Evolutionary conservation across 2,329 filamentous ascomycete species (phyloP).

Genomic region (Fusarium mundagurra): DNA sequence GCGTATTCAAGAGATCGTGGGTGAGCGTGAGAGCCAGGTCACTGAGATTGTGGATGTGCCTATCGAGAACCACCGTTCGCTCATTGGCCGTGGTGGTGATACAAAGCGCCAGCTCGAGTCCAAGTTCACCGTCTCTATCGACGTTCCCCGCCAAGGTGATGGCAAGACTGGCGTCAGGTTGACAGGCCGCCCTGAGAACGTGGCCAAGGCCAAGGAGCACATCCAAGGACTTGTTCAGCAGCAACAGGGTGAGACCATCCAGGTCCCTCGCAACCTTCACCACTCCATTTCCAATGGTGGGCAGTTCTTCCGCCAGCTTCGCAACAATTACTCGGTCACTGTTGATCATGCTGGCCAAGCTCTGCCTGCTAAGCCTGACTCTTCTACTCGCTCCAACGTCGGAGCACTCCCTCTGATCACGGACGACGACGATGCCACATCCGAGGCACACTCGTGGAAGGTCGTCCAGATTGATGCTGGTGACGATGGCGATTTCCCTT

Average conservation of each 20-base stretch:
- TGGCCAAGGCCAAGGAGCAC: conserved; percentile 87
- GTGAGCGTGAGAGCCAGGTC: conserved; percentile 84
- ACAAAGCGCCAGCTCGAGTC: conserved; percentile 85
- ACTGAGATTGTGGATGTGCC: conserved; percentile 84
- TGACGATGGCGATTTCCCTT: conserved; percentile 82
- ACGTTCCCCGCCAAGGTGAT: conserved; percentile 90
- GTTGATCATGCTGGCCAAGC: conserved; percentile 89
- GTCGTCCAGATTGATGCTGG: conserved; percentile 71
- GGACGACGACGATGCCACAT: conserved; percentile 74
- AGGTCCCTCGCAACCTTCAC: conserved; percentile 84
- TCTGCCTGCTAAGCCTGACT: conserved; percentile 74
- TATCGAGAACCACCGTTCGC: conserved; percentile 85
- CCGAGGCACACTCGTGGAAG: conserved; percentile 84
- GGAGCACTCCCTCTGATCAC: conserved; percentile 88
- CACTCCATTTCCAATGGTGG: conserved; percentile 88
- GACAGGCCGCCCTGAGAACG: conserved; percentile 78
- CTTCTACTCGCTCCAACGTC: conserved; percentile 65
- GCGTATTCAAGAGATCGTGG: conserved; percentile 82
- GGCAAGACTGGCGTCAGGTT: conserved; percentile 88
- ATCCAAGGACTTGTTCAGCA: conserved; percentile 83
- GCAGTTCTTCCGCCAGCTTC: conserved; percentile 90
- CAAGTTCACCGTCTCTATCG: conserved; percentile 85
- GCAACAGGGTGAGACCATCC: conserved; percentile 87
- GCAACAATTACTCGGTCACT: conserved; percentile 86
- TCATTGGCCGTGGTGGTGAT: conserved; percentile 94